Conservation (phyloP, 352 stramenopile genomes). For the Thalassiosira oceanica region DNA sequence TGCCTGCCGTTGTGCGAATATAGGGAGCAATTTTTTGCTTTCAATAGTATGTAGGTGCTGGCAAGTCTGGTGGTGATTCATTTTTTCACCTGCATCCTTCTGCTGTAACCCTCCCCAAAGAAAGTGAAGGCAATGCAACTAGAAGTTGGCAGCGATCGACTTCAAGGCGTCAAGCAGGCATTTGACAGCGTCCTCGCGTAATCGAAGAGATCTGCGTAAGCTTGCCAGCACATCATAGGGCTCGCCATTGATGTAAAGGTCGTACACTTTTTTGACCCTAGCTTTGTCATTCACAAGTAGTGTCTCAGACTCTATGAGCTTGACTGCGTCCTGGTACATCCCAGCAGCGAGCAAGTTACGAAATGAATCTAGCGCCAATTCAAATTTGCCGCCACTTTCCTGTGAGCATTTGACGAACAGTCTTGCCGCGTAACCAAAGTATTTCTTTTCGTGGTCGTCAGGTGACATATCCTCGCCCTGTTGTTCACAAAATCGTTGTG, state of each 20-base stretch:
- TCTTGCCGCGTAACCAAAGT: slow-evolving; percentile 36
- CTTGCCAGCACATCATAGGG: too few species aligned
- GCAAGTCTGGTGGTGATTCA: too few species aligned
- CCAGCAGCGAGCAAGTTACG: slow-evolving; percentile 16
- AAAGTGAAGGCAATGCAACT: too few species aligned
- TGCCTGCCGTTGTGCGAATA: too few species aligned
- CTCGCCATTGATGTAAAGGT: slow-evolving; percentile 2
- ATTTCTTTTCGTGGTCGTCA: slow-evolving; percentile 31
- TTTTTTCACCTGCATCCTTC: too few species aligned
- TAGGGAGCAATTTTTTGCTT: too few species aligned
- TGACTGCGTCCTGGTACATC: slow-evolving; percentile 8
- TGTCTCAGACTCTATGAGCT: slow-evolving; percentile 4
- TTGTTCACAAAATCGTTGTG: slow-evolving; percentile 16
- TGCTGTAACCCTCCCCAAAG: too few species aligned
- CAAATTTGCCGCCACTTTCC: slow-evolving; percentile 3
- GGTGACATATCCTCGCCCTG: slow-evolving; percentile 8
- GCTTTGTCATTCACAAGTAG: slow-evolving; percentile 7
- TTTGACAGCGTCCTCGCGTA: too few species aligned
- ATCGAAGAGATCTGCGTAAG: too few species aligned
- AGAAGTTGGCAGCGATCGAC: too few species aligned
- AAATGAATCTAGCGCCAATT: slow-evolving; percentile 4
- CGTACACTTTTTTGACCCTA: not conserved
- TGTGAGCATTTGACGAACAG: slow-evolving; percentile 22
- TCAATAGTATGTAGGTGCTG: too few species aligned
- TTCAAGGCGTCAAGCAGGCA: too few species aligned